A percentile compares a stretch with the other conserved stretches of the same genome.
These are phyloP conservation scores for Epichloe gansuensis DNA, from an alignment of 2,329 filamentous ascomycete genomes.

Conservation along the genomic window DNA sequence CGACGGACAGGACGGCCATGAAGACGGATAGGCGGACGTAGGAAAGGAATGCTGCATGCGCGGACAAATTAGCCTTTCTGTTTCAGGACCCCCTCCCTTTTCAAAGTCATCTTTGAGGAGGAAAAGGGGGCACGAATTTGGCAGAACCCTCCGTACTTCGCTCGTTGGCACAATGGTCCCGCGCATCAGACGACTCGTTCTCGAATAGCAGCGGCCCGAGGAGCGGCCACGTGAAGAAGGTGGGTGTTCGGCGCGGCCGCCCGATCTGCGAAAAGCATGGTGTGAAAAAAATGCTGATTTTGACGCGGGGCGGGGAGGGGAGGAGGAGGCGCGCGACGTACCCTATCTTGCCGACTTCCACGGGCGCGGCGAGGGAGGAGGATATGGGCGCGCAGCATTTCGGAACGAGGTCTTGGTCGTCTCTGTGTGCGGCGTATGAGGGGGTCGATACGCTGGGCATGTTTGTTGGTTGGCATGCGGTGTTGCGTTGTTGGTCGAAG, in stretches of 20 bases:
- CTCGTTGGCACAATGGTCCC: constrained; percentile 72
- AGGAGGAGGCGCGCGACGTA: constrained; percentile 10
- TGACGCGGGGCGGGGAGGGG: too few relatives aligned
- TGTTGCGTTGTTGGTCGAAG: not conserved
- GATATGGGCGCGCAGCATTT: constrained; percentile 26
- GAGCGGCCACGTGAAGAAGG: constrained; percentile 50
- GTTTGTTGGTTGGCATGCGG: not conserved
- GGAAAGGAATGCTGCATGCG: constrained; percentile 58
- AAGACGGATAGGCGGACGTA: constrained; percentile 84
- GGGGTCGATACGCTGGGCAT: not conserved
- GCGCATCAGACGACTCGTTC: constrained; percentile 61
- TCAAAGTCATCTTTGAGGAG: too few relatives aligned
- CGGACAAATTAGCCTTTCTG: not conserved
- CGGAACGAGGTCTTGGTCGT: constrained; percentile 22
- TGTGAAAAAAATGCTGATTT: too few relatives aligned
- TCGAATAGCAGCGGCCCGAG: constrained; percentile 60
- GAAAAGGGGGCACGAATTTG: too few relatives aligned
- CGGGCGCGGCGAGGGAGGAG: constrained; percentile 26
- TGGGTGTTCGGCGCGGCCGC: constrained; percentile 16
- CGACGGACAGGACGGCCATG: constrained; percentile 79
- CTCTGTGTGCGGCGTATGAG: constrained; percentile 9
- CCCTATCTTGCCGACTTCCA: constrained; percentile 32
- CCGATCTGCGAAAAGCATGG: too few relatives aligned
- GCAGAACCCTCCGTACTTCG: constrained; percentile 35
- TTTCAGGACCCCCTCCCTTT: not conserved